phyloP scores from a whole-genome alignment of 148 eudicot species.

The Persicaria maculosa region DNA sequence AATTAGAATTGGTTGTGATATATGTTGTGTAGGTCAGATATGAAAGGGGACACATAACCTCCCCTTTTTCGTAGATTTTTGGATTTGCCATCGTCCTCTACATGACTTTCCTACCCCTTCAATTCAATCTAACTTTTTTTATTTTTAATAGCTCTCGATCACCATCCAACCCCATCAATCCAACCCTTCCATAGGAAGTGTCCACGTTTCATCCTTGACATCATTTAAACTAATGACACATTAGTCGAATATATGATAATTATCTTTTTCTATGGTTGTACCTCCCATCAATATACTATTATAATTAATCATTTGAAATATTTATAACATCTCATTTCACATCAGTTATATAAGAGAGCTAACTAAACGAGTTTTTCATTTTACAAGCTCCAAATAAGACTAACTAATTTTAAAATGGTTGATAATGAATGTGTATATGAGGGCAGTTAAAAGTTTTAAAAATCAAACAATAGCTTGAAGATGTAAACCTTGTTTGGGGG shows the following conservation, averaged over 20 bases:
- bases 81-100: conserved; percentile 5
- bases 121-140: not conserved
- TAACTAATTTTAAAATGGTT: too few species aligned
- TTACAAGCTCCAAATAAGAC: too few species aligned
- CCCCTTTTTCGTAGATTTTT: not conserved
- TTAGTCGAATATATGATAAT: not conserved
- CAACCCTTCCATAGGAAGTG: not conserved
- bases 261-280: not conserved
- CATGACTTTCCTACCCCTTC: not conserved
- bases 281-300: not conserved
- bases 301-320: too few species aligned
- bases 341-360: too few species aligned
- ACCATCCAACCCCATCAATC: not conserved
- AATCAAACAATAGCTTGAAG: too few species aligned
- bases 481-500: too few species aligned
- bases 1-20: not conserved
- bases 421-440: too few species aligned
- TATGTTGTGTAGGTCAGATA: not conserved
- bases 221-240: not conserved
- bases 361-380: too few species aligned
- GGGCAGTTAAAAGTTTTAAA: too few species aligned
- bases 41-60: conserved; percentile 5
- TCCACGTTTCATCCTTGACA: not conserved
- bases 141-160: not conserved
- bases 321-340: too few species aligned